phyloP scores from a whole-genome alignment of 2,329 filamentous ascomycete species.

The Aspergillus sp. region DNA sequence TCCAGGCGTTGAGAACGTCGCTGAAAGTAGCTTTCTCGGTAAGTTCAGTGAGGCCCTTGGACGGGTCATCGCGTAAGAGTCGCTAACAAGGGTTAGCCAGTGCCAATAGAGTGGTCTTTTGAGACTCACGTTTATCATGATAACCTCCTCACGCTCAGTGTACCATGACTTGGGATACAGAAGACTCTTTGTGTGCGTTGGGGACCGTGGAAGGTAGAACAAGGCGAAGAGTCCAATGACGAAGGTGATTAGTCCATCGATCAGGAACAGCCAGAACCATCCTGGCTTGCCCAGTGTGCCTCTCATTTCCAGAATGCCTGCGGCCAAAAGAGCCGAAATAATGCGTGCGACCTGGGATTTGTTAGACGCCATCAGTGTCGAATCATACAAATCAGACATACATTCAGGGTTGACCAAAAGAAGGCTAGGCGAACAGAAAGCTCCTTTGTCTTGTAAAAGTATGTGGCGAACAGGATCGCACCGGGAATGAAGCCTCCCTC shows the following conservation, averaged over 20 bases:
- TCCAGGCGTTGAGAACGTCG: constrained; percentile 53
- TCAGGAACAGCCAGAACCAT: constrained; percentile 49
- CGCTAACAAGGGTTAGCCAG: constrained; percentile 33
- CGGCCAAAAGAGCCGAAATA: constrained; percentile 44
- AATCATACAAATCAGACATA: constrained; percentile 9
- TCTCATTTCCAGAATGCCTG: constrained; percentile 48
- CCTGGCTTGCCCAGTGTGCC: constrained; percentile 47
- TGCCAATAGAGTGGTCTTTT: background rate
- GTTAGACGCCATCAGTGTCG: background rate
- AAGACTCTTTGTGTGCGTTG: constrained; percentile 32
- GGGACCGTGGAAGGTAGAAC: constrained; percentile 35
- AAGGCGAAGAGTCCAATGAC: constrained; percentile 43
- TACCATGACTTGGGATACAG: constrained; percentile 32
- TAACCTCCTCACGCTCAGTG: constrained; percentile 33
- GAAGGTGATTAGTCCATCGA: constrained; percentile 51
- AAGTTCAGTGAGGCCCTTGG: constrained; percentile 55
- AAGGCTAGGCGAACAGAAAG: constrained; percentile 47
- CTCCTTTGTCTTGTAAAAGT: constrained; percentile 48
- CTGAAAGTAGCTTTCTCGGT: constrained; percentile 49
- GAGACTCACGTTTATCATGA: constrained; percentile 32
- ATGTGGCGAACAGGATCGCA: constrained; percentile 47
- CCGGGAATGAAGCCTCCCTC: constrained; percentile 44
- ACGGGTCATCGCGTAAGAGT: constrained; percentile 59
- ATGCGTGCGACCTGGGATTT: constrained; percentile 35
- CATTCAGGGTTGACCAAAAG: constrained; percentile 49